Evolutionary conservation across 441 rosid species (phyloP).

Genomic region (Erodium trifolium): DNA sequence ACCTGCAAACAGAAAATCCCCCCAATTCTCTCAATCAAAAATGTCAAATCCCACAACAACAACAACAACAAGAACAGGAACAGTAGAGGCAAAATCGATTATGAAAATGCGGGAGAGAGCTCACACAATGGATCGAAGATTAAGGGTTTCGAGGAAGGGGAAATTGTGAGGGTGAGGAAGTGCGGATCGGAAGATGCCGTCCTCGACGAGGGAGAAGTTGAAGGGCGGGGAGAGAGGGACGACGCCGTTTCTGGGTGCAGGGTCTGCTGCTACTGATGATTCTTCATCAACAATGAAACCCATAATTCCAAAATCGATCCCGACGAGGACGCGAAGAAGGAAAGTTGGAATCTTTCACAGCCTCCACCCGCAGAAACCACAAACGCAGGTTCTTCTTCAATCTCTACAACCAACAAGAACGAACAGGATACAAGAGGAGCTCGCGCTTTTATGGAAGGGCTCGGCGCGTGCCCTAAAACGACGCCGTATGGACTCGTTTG

Average conservation of each 20-base stretch:
- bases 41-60: too few relatives aligned
- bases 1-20: not conserved
- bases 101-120: not conserved
- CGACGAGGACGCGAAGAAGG: not conserved
- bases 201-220: constrained; percentile 81
- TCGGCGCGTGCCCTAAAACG: not conserved
- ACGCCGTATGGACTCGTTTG: not conserved
- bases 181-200: constrained; percentile 65
- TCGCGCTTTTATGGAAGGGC: not conserved
- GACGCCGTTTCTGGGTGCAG: constrained; percentile 18
- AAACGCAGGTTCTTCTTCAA: not conserved
- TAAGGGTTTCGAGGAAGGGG: constrained; percentile 49
- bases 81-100: not conserved
- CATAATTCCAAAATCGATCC: not conserved
- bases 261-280: not conserved
- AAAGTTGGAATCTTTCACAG: not conserved
- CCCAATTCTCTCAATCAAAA: not conserved
- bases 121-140: constrained; percentile 75
- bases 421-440: not conserved
- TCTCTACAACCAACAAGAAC: not conserved
- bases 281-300: not conserved
- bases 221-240: constrained; percentile 36
- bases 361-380: not conserved
- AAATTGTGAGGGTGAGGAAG: constrained; percentile 58
- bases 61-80: too few relatives aligned